These are phyloP conservation scores for Clausena lansium DNA, from an alignment of 345 rosid species.

Conservation along the genomic window DNA sequence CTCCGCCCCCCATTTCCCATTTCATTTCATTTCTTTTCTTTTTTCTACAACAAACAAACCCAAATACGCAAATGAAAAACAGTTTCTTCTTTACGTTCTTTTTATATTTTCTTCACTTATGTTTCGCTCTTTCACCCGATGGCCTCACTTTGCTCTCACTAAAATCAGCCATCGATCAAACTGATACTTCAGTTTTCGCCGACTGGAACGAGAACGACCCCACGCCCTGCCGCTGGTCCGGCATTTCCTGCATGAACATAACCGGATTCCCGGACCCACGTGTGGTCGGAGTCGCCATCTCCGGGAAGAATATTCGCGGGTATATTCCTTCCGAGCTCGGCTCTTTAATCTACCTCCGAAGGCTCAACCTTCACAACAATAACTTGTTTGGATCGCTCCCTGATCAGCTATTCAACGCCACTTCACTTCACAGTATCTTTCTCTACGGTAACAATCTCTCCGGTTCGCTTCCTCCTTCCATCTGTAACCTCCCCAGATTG, in stretches of 20 bases:
- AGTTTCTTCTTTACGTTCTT: slow-evolving; percentile 14
- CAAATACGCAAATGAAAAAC: not conserved
- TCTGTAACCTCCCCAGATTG: slow-evolving; percentile 69
- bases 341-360: slow-evolving; percentile 65
- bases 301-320: slow-evolving; percentile 74
- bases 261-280: slow-evolving; percentile 55
- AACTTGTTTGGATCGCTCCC: slow-evolving; percentile 76
- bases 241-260: slow-evolving; percentile 78
- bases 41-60: not conserved
- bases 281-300: slow-evolving; percentile 69
- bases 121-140: slow-evolving; percentile 65
- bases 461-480: slow-evolving; percentile 69
- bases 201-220: slow-evolving; percentile 81
- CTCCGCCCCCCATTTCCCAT: not conserved
- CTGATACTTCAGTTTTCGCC: slow-evolving; percentile 48
- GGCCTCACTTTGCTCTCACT: slow-evolving; percentile 86
- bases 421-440: slow-evolving; percentile 81
- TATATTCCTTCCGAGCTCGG: slow-evolving; percentile 97
- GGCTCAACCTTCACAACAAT: slow-evolving; percentile 81
- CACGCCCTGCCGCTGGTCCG: slow-evolving; percentile 88
- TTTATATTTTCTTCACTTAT: not conserved
- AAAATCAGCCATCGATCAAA: slow-evolving; percentile 74
- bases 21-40: not conserved
- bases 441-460: slow-evolving; percentile 83
- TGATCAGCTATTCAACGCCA: slow-evolving; percentile 73